Base-by-base conservation (phyloP, 371 early-diverging fungal genomes). In the Mucor plumbeus region DNA sequence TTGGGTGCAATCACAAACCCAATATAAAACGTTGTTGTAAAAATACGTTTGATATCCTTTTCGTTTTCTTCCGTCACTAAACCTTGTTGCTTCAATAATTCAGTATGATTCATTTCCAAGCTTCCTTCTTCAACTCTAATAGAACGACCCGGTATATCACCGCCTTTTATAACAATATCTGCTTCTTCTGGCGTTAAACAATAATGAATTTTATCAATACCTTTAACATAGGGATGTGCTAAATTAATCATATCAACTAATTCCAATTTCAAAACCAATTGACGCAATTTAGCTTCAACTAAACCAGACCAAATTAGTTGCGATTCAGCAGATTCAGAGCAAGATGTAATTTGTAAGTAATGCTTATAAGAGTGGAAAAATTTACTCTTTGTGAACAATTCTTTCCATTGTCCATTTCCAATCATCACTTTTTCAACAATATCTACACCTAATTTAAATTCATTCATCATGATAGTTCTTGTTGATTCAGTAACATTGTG, bases 401-500 rank as follows among this genome's bases (percentile, higher is more conserved):
- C 77, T 31, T 63, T 58, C 83, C 97, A 61, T 74, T 39, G 83
- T 81, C 17, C 85, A 9, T 85, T 80, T 19, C 91, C 91, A 15
- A 77, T 69, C 86, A 94, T 84, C 26, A 96, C 90, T 55, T 83
- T 81, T 39, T 92, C 89, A 6, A 89, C 87, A 31, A 95, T 82
- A 11, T 91, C 91, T 35, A 67, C 70, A 63, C 87, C 89, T 40
- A 91, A 85, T 69, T 88, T 85, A 67, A 99, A 92, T 85, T 99
- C 99, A 31, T 86, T 85, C 17, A 88, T 89, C 73, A 97, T 95
- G 19, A 99, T 89, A 5, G 70, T 74, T 35, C 90, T 87, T 0
- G 99, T 99, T 2, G 98, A 98, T 43, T 82, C 82, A 0, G 95
- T 93, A 10, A 99, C 98, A 73, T 99, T 99, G 82, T 99, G 99